Percentiles rank a stretch among this genome's conserved stretches.
These are phyloP conservation scores for Penicillium olsonii DNA, from an alignment of 2,329 filamentous ascomycete genomes.

Conservation along the genomic window DNA sequence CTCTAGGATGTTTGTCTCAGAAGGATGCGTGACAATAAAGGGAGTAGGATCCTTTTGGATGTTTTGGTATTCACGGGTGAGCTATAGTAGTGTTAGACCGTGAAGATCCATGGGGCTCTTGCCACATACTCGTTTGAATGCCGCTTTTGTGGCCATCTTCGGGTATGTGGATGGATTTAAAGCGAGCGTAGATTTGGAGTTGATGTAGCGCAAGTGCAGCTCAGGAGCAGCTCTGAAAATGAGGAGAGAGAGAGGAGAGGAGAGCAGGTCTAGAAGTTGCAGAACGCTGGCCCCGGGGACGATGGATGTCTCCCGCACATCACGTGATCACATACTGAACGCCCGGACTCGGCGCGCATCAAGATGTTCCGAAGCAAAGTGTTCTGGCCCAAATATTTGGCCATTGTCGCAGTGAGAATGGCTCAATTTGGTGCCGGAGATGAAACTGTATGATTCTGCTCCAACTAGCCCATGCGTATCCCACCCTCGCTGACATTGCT, in stretches of 20 bases:
- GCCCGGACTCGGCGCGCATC: too few species aligned
- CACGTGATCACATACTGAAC: constrained; percentile 23
- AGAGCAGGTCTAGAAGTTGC: constrained; percentile 1
- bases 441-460: constrained; percentile 36
- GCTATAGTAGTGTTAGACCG: constrained; percentile 36
- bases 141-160: constrained; percentile 70
- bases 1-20: constrained; percentile 89
- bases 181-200: too few species aligned
- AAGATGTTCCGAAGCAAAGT: too few species aligned
- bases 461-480: constrained; percentile 1
- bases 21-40: constrained; percentile 85
- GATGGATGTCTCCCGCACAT: constrained; percentile 14
- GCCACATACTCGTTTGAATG: constrained; percentile 66
- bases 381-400: constrained; percentile 21
- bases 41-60: constrained; percentile 78
- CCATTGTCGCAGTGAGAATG: constrained; percentile 45
- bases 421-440: constrained; percentile 46
- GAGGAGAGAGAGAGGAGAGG: too few species aligned
- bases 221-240: too few species aligned
- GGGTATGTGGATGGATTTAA: neutral
- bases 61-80: constrained; percentile 65
- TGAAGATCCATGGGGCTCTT: neutral
- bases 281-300: constrained; percentile 2
- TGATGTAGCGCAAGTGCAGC: too few species aligned
- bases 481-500: constrained; percentile 12